Conservation (phyloP, 2,329 filamentous ascomycete species). For the Nigrospora osmanthi region DNA sequence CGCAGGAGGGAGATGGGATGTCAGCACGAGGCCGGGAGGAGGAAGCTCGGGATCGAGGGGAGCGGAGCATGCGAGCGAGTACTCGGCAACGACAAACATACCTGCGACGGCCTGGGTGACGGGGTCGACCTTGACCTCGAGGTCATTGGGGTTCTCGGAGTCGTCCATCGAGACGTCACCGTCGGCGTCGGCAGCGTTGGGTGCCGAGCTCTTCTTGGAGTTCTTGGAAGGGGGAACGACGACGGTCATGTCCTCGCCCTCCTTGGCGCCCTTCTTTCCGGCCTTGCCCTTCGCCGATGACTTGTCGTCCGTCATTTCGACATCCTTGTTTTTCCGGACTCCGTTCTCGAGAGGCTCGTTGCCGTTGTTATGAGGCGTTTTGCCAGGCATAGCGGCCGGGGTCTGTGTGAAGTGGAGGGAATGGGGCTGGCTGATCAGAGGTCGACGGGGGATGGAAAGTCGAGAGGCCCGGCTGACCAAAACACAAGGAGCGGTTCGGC, state of each 20-base stretch:
- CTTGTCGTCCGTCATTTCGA: conserved; percentile 63
- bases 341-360: conserved; percentile 64
- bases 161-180: conserved; percentile 67
- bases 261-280: conserved; percentile 54
- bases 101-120: conserved; percentile 52
- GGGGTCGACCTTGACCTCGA: conserved; percentile 51
- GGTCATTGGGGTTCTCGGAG: conserved; percentile 39
- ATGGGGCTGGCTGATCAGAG: conserved; percentile 1
- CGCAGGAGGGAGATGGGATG: not conserved
- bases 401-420: conserved; percentile 1
- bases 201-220: conserved; percentile 48
- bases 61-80: not conserved
- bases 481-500: not conserved
- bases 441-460: not conserved
- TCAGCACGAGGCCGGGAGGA: not conserved
- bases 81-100: conserved; percentile 25
- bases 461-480: not conserved
- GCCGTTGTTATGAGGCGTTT: conserved; percentile 65
- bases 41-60: not conserved
- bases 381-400: conserved; percentile 53
- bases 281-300: conserved; percentile 50
- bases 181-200: conserved; percentile 52
- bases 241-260: conserved; percentile 74
- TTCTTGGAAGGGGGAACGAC: conserved; percentile 68
- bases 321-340: conserved; percentile 57